A percentile compares a stretch with the other conserved stretches of the same genome.
phyloP scores from a whole-genome alignment of 352 stramenopile genomes.

The Phytopythium kandeliae region DNA sequence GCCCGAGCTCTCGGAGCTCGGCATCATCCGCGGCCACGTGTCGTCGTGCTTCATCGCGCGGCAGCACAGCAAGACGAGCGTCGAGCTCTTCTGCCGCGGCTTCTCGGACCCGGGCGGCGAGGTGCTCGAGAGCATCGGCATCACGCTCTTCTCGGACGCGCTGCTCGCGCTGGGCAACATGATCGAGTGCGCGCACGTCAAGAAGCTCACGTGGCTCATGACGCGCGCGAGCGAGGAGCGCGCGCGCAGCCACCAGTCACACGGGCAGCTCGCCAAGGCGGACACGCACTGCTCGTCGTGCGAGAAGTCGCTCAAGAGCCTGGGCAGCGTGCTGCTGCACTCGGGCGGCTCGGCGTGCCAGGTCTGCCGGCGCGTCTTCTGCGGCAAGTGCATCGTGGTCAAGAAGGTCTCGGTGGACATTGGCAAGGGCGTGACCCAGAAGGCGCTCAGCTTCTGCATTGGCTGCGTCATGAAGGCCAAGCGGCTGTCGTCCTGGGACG shows the following conservation, averaged over 20 bases:
- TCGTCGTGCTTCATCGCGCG: constrained; percentile 43
- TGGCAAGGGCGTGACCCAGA: constrained; percentile 31
- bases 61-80: constrained; percentile 13
- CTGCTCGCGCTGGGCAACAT: constrained; percentile 34
- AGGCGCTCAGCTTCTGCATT: constrained; percentile 49
- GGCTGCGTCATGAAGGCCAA: constrained; percentile 52
- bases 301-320: constrained; percentile 24
- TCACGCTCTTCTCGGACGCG: constrained; percentile 27
- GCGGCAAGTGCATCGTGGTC: constrained; percentile 45
- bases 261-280: constrained; percentile 8
- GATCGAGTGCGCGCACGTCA: constrained; percentile 52
- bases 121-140: constrained; percentile 23
- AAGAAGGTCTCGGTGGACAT: constrained; percentile 34
- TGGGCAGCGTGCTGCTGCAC: constrained; percentile 24
- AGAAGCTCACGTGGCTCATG: constrained; percentile 64
- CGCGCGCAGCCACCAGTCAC: constrained; percentile 14
- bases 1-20: constrained; percentile 21
- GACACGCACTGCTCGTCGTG: constrained; percentile 20
- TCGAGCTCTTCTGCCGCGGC: constrained; percentile 45
- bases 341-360: constrained; percentile 26
- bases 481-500: constrained; percentile 31
- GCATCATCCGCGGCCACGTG: constrained; percentile 25
- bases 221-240: constrained; percentile 6
- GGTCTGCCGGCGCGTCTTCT: constrained; percentile 36
- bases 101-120: constrained; percentile 40